Evolutionary conservation across 345 rosid species (phyloP).

Genomic region (Populus simonii): DNA sequence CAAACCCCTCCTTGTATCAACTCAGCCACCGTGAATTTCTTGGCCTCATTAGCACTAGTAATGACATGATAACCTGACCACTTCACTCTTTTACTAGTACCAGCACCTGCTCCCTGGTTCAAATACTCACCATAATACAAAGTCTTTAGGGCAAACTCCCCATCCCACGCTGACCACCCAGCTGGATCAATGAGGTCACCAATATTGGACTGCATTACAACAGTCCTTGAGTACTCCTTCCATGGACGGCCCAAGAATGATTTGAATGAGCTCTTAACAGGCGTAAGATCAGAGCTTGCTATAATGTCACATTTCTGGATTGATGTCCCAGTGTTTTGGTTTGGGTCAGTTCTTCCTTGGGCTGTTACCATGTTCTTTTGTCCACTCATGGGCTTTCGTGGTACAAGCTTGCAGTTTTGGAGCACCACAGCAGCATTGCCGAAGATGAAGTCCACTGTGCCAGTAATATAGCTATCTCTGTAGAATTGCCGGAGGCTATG

Average conservation of each 20-base stretch:
- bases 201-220: conserved; percentile 11
- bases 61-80: conserved; percentile 18
- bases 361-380: conserved; percentile 22
- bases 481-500: conserved; percentile 18
- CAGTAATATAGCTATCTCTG: conserved; percentile 1
- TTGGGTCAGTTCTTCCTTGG: conserved; percentile 22
- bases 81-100: conserved; percentile 17
- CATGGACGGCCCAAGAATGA: conserved; percentile 18
- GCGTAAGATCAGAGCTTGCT: conserved; percentile 10
- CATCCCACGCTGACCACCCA: conserved; percentile 16
- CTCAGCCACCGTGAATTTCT: conserved; percentile 22
- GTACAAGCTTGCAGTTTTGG: conserved; percentile 9
- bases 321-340: conserved; percentile 15
- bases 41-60: conserved; percentile 12
- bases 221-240: conserved; percentile 25
- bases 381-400: conserved; percentile 14
- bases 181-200: conserved; percentile 16
- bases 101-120: conserved; percentile 25
- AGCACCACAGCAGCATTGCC: conserved; percentile 20
- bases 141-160: conserved; percentile 17
- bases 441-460: conserved; percentile 16
- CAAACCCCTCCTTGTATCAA: conserved; percentile 19
- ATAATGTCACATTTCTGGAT: conserved; percentile 11
- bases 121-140: conserved; percentile 23
- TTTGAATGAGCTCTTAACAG: conserved; percentile 9